Percentiles rank a stretch among this genome's conserved stretches.
These are phyloP conservation scores for Cercospora berteroae DNA, from an alignment of 2,329 filamentous ascomycete species.

Conservation along the genomic window DNA sequence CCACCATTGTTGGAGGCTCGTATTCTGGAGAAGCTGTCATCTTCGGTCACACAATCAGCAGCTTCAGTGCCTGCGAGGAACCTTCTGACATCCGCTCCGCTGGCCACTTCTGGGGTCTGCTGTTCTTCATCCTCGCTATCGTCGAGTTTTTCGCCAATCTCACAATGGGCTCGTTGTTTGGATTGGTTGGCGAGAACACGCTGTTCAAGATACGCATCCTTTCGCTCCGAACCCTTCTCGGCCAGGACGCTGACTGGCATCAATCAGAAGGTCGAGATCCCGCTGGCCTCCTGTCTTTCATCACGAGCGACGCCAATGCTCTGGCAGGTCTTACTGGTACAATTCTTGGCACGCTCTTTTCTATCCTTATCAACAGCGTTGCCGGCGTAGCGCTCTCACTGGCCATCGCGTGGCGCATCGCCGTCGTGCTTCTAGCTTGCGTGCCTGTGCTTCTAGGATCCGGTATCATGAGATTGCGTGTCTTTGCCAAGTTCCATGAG, in stretches of 20 bases:
- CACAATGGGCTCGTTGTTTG: constrained; percentile 58
- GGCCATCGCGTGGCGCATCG: constrained; percentile 73
- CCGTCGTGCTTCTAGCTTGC: constrained; percentile 66
- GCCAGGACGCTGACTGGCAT: constrained; percentile 70
- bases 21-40: constrained; percentile 59
- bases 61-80: constrained; percentile 54
- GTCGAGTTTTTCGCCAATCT: constrained; percentile 62
- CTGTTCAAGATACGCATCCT: constrained; percentile 63
- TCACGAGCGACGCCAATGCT: constrained; percentile 67
- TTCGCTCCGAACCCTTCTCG: constrained; percentile 63
- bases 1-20: constrained; percentile 46
- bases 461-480: constrained; percentile 66
- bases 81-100: constrained; percentile 51
- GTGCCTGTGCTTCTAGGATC: constrained; percentile 61
- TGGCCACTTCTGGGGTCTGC: constrained; percentile 58
- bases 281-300: constrained; percentile 61
- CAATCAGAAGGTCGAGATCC: constrained; percentile 63
- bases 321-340: constrained; percentile 68
- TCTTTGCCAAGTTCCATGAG: constrained; percentile 56
- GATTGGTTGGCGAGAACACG: constrained; percentile 61
- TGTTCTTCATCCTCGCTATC: constrained; percentile 61
- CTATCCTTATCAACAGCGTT: constrained; percentile 66
- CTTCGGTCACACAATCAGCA: constrained; percentile 61
- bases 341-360: constrained; percentile 67
- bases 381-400: constrained; percentile 67